A percentile compares a stretch with the other conserved stretches of the same genome.
phyloP scores from a whole-genome alignment of 164 flowering plant species.

The Liquidambar formosana region DNA sequence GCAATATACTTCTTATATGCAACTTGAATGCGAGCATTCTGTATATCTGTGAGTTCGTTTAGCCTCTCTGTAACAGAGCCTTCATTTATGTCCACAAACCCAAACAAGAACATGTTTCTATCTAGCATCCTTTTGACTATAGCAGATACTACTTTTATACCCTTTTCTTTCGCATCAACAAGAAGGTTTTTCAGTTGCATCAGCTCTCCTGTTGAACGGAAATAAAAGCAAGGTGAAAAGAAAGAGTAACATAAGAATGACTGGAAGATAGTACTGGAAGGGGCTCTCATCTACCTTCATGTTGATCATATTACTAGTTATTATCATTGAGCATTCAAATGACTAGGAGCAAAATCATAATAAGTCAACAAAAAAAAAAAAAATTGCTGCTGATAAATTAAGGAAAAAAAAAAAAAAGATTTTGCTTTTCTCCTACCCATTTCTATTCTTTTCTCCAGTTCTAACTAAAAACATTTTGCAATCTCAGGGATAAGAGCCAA shows the following conservation, averaged over 20 bases:
- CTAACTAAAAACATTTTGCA: too few species aligned
- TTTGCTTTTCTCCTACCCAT: too few species aligned
- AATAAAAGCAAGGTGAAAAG: not conserved
- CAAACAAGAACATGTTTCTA: slow-evolving; percentile 68
- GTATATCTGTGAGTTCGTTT: slow-evolving; percentile 50
- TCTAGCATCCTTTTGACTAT: slow-evolving; percentile 73
- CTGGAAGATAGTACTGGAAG: not conserved
- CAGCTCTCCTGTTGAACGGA: slow-evolving; percentile 54
- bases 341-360: too few species aligned
- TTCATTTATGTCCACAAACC: slow-evolving; percentile 62
- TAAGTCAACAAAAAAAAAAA: too few species aligned
- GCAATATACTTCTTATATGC: slow-evolving; percentile 59
- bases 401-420: too few species aligned
- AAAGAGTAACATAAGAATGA: slow-evolving; percentile 1
- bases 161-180: slow-evolving; percentile 43
- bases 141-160: slow-evolving; percentile 45
- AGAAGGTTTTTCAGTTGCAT: slow-evolving; percentile 51
- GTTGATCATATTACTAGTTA: not conserved
- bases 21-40: slow-evolving; percentile 50
- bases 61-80: slow-evolving; percentile 48
- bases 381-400: too few species aligned
- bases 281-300: not conserved
- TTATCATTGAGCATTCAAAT: too few species aligned
- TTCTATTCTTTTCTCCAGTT: too few species aligned
- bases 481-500: too few species aligned